These are phyloP conservation scores for Clitoria ternatea DNA, from an alignment of 306 rosid species.

Conservation along the genomic window DNA sequence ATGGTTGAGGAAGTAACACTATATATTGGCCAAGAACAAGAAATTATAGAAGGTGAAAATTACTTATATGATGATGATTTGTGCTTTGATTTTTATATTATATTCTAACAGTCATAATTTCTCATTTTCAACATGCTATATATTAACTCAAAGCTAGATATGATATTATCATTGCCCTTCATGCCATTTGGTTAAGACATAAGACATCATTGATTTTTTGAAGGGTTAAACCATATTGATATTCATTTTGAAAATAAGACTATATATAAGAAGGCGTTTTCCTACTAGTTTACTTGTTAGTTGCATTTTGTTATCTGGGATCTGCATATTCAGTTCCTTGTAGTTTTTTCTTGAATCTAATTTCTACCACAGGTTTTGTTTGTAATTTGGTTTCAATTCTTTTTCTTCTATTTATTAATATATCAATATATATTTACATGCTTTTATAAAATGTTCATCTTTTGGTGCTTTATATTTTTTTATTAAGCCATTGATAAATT, in stretches of 20 bases:
- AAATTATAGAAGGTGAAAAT: conserved; percentile 27
- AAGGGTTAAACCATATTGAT: conserved; percentile 12
- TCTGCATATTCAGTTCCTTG: no score
- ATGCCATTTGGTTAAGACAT: conserved; percentile 18
- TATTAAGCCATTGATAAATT: no score
- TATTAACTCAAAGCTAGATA: conserved; percentile 22
- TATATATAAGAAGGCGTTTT: no score
- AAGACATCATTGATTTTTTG: conserved; percentile 17
- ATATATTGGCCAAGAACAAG: conserved; percentile 19
- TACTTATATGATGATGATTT: conserved; percentile 42
- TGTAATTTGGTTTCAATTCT: no score
- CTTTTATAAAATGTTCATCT: no score
- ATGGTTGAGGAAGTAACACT: conserved; percentile 51
- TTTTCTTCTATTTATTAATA: no score
- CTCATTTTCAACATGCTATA: conserved; percentile 30
- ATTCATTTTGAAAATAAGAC: conserved; percentile 15
- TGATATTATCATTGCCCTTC: conserved; percentile 19
- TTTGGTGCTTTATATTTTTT: no score
- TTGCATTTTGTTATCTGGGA: no score
- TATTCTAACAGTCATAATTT: conserved; percentile 55
- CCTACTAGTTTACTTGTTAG: no score
- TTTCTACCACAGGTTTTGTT: no score
- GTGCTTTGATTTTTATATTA: conserved; percentile 40
- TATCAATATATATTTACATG: no score
- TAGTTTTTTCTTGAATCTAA: no score